A percentile compares a stretch with the other conserved stretches of the same genome.
Evolutionary conservation across 352 stramenopile species (phyloP).

Genomic region (Globisporangium cystogenes): DNA sequence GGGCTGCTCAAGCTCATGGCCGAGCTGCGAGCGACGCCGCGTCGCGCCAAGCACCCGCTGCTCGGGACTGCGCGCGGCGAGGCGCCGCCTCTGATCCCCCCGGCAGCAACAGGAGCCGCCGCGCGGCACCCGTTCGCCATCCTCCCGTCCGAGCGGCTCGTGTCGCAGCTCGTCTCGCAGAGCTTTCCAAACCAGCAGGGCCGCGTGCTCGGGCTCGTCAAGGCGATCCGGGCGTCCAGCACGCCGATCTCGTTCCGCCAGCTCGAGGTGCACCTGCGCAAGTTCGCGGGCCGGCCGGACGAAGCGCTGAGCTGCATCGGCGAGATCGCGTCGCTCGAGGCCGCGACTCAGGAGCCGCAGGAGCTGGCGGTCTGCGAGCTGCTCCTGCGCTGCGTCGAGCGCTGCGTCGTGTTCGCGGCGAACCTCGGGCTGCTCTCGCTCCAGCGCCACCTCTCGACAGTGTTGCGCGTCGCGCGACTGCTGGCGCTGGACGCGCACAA

Average conservation of each 20-base stretch:
- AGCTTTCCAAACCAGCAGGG: slow-evolving; percentile 74
- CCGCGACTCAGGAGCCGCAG: slow-evolving; percentile 35
- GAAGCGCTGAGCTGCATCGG: slow-evolving; percentile 48
- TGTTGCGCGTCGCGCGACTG: slow-evolving; percentile 13
- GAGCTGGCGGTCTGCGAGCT: slow-evolving; percentile 37
- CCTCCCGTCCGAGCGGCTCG: slow-evolving; percentile 37
- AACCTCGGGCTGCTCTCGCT: slow-evolving; percentile 47
- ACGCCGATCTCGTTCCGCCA: slow-evolving; percentile 69
- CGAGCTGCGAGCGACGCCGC: background rate
- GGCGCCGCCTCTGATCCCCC: slow-evolving; percentile 2
- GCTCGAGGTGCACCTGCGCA: slow-evolving; percentile 67
- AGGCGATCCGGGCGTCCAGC: slow-evolving; percentile 35
- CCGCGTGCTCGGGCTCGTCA: slow-evolving; percentile 42
- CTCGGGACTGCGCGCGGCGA: slow-evolving; percentile 12
- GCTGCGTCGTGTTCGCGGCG: slow-evolving; percentile 55
- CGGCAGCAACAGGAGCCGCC: background rate
- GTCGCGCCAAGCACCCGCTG: slow-evolving; percentile 23
- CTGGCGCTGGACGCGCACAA: background rate
- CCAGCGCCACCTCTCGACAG: slow-evolving; percentile 40
- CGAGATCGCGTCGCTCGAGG: slow-evolving; percentile 50
- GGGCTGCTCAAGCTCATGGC: slow-evolving; percentile 26
- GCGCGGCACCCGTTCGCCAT: slow-evolving; percentile 62
- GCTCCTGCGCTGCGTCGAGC: slow-evolving; percentile 36
- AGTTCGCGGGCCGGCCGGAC: slow-evolving; percentile 61
- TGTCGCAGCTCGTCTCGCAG: slow-evolving; percentile 46